Base-by-base conservation (phyloP, 352 stramenopile species). In the Phytophthora niederhauseri region DNA sequence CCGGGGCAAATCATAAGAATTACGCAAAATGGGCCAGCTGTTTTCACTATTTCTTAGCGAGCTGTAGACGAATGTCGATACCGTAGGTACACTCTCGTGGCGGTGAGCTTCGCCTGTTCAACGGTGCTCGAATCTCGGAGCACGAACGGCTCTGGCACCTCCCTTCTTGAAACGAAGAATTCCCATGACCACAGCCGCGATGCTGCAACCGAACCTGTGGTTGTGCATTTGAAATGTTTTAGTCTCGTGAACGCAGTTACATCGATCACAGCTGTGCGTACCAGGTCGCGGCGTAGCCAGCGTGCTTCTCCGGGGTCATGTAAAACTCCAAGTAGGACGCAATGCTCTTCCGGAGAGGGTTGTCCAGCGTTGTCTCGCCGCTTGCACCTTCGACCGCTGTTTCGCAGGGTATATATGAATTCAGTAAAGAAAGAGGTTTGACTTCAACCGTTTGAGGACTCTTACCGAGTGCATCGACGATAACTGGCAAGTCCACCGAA, bases 281-380 rank as follows among this genome's bases (percentile, higher is more conserved):
- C 89, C 89, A 96, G 5, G 87, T 96, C 24, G 78, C 82, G 3
- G 89, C 89, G 54, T 96, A 96, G 38, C 83, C 87, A 4, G 84
- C 87, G 70, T 96, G 89, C 70, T 95, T 96, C 55, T 87, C 77
- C 22, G 89, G 89, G 6, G 89, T 94, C 89, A 96, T 96, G 85
- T 96, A 95, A 64, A 96, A 96, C 53, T 92, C 85, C 60, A 91
- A 64, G 73, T 94, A 96, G 38, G 85, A 93, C 20, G 80, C 72
- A 30, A 93, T 72, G 45, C 75, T 91, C 70, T 96, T 96, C 66
- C 84, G 85, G 20, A 93, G 51, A 4, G 84, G 87, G 28, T 90
- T 78, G 8, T 80, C 63, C 8, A 93, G 62, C 8, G 84, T 78
- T 9, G 68, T 64, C 17, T 84, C 57, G n/a, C 72, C 53, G 17